Conservation (phyloP, 2,329 filamentous ascomycete species). For the Alternaria angustiovoidea region DNA sequence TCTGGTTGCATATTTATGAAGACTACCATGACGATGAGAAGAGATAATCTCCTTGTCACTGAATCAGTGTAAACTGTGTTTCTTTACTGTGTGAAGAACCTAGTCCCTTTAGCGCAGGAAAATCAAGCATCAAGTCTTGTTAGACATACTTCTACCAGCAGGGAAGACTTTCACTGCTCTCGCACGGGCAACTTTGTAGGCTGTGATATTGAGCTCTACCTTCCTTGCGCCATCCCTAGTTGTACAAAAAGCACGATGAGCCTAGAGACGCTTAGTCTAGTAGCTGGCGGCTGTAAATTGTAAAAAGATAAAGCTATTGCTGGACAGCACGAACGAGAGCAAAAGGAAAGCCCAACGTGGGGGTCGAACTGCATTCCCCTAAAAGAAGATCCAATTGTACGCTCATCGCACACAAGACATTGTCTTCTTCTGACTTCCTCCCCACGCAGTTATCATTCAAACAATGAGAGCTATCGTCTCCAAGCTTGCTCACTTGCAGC, state of each 20-base stretch:
- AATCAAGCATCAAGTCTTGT: fast-evolving
- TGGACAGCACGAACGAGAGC: too few relatives aligned
- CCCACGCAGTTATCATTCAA: too few relatives aligned
- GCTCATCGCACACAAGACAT: too few relatives aligned
- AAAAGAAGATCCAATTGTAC: too few relatives aligned
- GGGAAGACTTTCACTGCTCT: background rate
- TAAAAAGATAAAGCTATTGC: background rate
- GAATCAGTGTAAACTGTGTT: background rate
- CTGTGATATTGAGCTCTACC: background rate
- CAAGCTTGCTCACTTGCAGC: too few relatives aligned
- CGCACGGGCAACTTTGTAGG: background rate
- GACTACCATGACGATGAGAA: background rate
- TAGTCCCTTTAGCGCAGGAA: background rate
- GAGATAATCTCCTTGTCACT: background rate
- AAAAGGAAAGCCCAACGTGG: too few relatives aligned
- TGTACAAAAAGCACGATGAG: background rate
- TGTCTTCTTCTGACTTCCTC: too few relatives aligned
- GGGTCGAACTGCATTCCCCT: too few relatives aligned
- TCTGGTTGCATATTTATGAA: background rate
- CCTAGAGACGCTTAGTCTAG: background rate
- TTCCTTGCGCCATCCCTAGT: too few relatives aligned
- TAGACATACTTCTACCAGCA: background rate
- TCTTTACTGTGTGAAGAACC: background rate
- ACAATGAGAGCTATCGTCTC: too few relatives aligned
- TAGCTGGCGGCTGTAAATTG: background rate